Evolutionary conservation across 495 filamentous ascomycete genomes (phyloP), one percentile per base, ranked within the genome.

Genomic region (Penicillium macrosclerotiorum): DNA sequence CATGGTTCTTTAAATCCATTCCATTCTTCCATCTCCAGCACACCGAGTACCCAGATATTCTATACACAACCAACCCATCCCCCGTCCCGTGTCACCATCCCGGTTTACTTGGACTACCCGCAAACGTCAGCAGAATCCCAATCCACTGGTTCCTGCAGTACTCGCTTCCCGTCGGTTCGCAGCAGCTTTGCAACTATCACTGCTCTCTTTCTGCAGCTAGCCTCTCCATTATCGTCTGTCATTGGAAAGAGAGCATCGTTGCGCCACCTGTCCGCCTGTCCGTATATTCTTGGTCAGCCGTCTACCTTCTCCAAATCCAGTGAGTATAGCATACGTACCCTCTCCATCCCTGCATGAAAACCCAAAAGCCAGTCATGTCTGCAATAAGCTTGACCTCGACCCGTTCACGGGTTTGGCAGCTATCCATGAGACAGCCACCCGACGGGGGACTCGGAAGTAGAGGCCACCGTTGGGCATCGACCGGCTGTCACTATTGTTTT

Each of bases 61-160:
- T 31, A 38, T 63, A 50, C 45, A 31, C 56, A 60, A 55, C 57
- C 40, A 32, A 18, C 13, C 42, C 56, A 60, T 47, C 56, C 56
- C n/a, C 50, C 49, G 37, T 50, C 33, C 38, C 26, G 43, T 52
- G 40, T 50, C 37, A 53, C 47, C 31, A 37, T 37, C 20, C 44
- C 43, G 32, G 16, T 22, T 26, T 29, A 23, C n/a, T n/a, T n/a
- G n/a, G n/a, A n/a, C n/a, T n/a, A n/a, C n/a, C n/a, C n/a, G n/a
- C n/a, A n/a, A n/a, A n/a, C n/a, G n/a, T n/a, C n/a, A n/a, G n/a
- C n/a, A n/a, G n/a, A n/a, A n/a, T n/a, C n/a, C n/a, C n/a, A 44
- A 47, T 37, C 26, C 39, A 37, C 27, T 51, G 22, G 43, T 51
- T 51, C 59, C 55, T 56, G 55, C 55, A 56, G 51, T 23, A 16